Evolutionary conservation across 1,284 basidiomycete genomes (phyloP).

Genomic region (Puccinia horiana): DNA sequence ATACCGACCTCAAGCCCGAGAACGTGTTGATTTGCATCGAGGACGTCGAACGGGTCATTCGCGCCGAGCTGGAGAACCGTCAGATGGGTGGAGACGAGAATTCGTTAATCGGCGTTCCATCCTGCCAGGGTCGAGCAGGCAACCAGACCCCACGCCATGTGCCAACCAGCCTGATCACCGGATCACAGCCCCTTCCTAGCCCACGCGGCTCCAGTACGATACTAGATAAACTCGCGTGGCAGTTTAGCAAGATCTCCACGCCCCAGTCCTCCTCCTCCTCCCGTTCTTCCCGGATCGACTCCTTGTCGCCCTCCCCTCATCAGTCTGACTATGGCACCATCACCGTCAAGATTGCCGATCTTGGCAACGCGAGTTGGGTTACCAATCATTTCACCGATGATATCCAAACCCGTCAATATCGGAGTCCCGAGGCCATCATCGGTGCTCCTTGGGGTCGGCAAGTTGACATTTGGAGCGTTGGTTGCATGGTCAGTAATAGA

Average conservation of each 20-base stretch:
- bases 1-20: slow-evolving; percentile 90
- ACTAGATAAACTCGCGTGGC: slow-evolving; percentile 88
- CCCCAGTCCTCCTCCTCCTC: slow-evolving; percentile 21
- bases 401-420: slow-evolving; percentile 94
- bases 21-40: slow-evolving; percentile 97
- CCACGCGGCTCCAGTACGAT: slow-evolving; percentile 74
- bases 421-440: slow-evolving; percentile 94
- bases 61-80: slow-evolving; percentile 72
- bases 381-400: slow-evolving; percentile 71
- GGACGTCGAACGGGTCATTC: slow-evolving; percentile 91
- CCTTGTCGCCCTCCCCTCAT: slow-evolving; percentile 58
- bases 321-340: slow-evolving; percentile 73
- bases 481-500: slow-evolving; percentile 77
- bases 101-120: slow-evolving; percentile 90
- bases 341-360: slow-evolving; percentile 97
- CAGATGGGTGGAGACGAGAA: slow-evolving; percentile 60
- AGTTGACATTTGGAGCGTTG: slow-evolving; percentile 94
- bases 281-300: slow-evolving; percentile 25
- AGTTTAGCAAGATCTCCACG: slow-evolving; percentile 71
- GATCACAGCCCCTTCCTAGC: slow-evolving; percentile 84
- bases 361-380: slow-evolving; percentile 82
- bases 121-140: slow-evolving; percentile 89
- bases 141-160: slow-evolving; percentile 89
- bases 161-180: slow-evolving; percentile 72
- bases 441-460: slow-evolving; percentile 93